Conservation (phyloP, 139 green algal species). For the Microglena sp. region DNA sequence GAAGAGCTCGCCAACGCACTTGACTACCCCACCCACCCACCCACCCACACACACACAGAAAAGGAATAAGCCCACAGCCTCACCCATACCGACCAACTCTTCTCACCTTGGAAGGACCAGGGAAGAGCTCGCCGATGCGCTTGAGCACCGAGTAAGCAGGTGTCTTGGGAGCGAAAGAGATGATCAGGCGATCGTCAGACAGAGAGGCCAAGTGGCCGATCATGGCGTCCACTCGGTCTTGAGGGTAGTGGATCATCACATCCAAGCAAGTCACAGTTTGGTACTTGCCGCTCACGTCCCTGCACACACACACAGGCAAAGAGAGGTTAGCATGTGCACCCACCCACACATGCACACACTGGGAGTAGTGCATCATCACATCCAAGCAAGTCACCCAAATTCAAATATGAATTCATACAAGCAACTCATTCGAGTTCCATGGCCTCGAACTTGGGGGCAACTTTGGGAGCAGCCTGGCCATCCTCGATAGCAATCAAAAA, state of each 20-base stretch:
- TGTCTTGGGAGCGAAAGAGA: constrained; percentile 94
- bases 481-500: too few relatives aligned
- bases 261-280: constrained; percentile 94
- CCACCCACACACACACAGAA: too few relatives aligned
- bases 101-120: constrained; percentile 82
- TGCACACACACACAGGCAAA: constrained; percentile 12
- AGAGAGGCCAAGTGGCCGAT: constrained; percentile 83
- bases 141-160: constrained; percentile 69
- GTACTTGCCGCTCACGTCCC: constrained; percentile 71
- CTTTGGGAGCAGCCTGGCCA: constrained; percentile 7
- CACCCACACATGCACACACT: constrained; percentile 11
- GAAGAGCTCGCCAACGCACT: too few relatives aligned
- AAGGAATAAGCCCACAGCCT: too few relatives aligned
- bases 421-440: constrained; percentile 71
- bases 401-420: not conserved
- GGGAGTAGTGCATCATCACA: constrained; percentile 99
- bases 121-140: constrained; percentile 96
- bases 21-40: too few relatives aligned
- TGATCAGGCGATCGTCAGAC: constrained; percentile 75
- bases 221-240: constrained; percentile 90
- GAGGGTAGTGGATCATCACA: constrained; percentile 99
- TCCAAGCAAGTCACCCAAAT: constrained; percentile 87
- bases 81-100: too few relatives aligned
- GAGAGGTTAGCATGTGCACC: too few relatives aligned
- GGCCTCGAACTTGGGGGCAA: constrained; percentile 79